These are phyloP conservation scores for Clarireedia paspali DNA, from an alignment of 2,329 filamentous ascomycete genomes.

Conservation along the genomic window DNA sequence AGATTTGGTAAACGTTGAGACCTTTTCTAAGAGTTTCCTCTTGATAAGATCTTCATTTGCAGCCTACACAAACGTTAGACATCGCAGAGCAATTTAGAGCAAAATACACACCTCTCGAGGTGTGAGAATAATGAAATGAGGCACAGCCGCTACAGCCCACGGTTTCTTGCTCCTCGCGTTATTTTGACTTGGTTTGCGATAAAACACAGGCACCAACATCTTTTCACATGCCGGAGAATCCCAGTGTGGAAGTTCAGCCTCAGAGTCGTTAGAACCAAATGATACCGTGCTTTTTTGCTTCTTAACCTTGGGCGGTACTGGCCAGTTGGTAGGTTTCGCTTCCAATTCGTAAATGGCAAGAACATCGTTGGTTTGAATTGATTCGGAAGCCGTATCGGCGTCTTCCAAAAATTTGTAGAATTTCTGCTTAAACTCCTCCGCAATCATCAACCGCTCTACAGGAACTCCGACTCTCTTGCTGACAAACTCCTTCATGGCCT, in stretches of 20 bases:
- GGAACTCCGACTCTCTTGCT: conserved; percentile 60
- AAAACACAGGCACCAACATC: conserved; percentile 64
- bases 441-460: conserved; percentile 61
- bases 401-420: conserved; percentile 87
- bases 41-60: conserved; percentile 61
- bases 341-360: conserved; percentile 74
- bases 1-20: conserved; percentile 69
- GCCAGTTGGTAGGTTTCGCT: conserved; percentile 68
- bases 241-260: conserved; percentile 42
- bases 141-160: conserved; percentile 29
- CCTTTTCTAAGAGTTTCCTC: conserved; percentile 69
- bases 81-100: not conserved
- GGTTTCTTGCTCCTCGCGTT: conserved; percentile 21
- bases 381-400: conserved; percentile 58
- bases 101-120: conserved; percentile 56
- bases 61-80: conserved; percentile 31
- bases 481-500: conserved; percentile 60
- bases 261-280: conserved; percentile 35
- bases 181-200: conserved; percentile 40
- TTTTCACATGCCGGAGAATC: conserved; percentile 55
- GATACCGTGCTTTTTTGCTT: conserved; percentile 40
- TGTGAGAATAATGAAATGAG: conserved; percentile 68
- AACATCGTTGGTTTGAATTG: conserved; percentile 56
- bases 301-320: conserved; percentile 27
- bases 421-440: conserved; percentile 73